phyloP scores from a whole-genome alignment of 306 rosid genomes.

The Fragaria ananassa region DNA sequence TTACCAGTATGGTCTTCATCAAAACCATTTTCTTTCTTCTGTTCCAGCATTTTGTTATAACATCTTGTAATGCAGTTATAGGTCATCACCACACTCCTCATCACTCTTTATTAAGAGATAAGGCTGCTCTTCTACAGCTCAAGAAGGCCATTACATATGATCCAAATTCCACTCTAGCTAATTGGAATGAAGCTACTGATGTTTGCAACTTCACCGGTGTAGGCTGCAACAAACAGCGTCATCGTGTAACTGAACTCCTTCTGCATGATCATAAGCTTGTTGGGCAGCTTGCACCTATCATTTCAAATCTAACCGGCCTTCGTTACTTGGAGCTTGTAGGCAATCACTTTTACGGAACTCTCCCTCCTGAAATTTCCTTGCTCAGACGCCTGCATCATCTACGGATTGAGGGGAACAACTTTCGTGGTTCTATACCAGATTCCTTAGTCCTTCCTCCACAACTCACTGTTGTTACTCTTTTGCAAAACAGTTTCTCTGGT shows the following conservation, averaged over 20 bases:
- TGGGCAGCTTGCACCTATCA: constrained; percentile 51
- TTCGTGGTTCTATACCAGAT: constrained; percentile 53
- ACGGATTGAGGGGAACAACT: constrained; percentile 36
- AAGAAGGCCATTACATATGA: constrained; percentile 39
- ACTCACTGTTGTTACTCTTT: constrained; percentile 29
- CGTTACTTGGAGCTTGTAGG: constrained; percentile 31
- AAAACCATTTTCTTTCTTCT: constrained; percentile 39
- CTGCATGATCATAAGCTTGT: constrained; percentile 32
- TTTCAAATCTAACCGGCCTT: constrained; percentile 69
- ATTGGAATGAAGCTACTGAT: constrained; percentile 49
- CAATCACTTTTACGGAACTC: constrained; percentile 40
- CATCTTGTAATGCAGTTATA: constrained; percentile 20
- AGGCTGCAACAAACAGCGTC: constrained; percentile 34
- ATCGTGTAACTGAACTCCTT: constrained; percentile 40
- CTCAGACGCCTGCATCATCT: constrained; percentile 44
- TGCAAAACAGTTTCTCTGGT: constrained; percentile 35
- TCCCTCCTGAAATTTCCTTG: constrained; percentile 45
- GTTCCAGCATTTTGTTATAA: constrained; percentile 33
- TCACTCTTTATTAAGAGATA: constrained; percentile 46
- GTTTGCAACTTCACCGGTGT: constrained; percentile 61
- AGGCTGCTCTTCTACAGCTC: constrained; percentile 52
- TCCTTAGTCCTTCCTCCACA: constrained; percentile 43
- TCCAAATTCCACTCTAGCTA: constrained; percentile 43
- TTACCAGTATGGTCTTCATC: constrained; percentile 33
- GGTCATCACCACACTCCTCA: constrained; percentile 31